Evolutionary conservation across 352 stramenopile species (phyloP), one percentile per base, ranked within the genome.

Genomic region (Pythium phragmiticola): DNA sequence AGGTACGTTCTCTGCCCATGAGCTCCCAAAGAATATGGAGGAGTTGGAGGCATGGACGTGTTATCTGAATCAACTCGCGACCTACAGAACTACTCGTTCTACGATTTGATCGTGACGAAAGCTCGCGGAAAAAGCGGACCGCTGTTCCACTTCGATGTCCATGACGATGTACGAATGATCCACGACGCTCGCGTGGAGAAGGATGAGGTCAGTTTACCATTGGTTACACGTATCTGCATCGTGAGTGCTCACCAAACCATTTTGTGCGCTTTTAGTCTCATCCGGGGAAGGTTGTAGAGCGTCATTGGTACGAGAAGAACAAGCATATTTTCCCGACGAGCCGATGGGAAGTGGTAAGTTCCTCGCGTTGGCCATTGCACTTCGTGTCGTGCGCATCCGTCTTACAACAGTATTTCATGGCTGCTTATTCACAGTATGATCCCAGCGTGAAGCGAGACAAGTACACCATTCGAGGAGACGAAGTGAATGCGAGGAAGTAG

Each of bases 321-420:
- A 99, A 99, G 63, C 97, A 99, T 67, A 99, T 99, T 71, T 99
- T 99, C 64, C 97, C 97, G n/a, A 97, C 96, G 0, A 98, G 83
- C 80, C 90, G 96, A 52, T 99, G 97, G 97, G 97, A 99, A 84
- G 79, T 96, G 75, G 87, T 95, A 80, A 51, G 19, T 9, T 3
- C 2, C 21, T 33, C 4, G 4, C n/a, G n/a, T 46, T 43, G 34
- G 42, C 43, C 34, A 39, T 11, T 5, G 5, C 39, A 46, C 16
- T 46, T 46, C 4, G 13, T 7, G 2, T 30, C 19, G 5, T 14
- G 37, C 41, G 23, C 36, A 46, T 57, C 11, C 26, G 39, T 11
- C 17, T 36, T 46, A 46, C 17, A 3, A 7, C 39, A 2, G 13
- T 21, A 46, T n/a, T 46, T 21, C 39, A 30, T 30, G 26, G 26